These are phyloP conservation scores for Aureobasidium subglaciale DNA, from an alignment of 2,329 filamentous ascomycete genomes.

Conservation along the genomic window DNA sequence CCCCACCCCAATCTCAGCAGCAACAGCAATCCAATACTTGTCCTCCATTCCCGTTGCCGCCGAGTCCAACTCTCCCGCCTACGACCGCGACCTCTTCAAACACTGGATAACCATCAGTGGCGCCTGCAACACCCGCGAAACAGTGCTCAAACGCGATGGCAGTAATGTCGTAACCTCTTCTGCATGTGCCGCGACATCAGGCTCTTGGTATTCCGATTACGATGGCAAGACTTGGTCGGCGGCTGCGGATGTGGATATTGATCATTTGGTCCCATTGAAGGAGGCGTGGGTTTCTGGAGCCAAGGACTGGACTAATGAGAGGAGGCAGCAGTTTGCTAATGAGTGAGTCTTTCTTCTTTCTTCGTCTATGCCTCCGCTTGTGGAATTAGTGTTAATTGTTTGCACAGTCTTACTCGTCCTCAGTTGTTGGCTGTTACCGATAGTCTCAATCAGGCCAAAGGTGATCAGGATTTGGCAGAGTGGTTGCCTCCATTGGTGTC, in stretches of 20 bases:
- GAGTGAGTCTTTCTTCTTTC: conserved; percentile 31
- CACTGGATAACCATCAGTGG: conserved; percentile 62
- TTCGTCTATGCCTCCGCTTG: no score
- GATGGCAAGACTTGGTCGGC: conserved; percentile 65
- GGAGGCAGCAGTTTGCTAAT: conserved; percentile 58
- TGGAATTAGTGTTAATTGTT: no score
- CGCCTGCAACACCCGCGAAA: conserved; percentile 65
- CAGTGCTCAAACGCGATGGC: conserved; percentile 68
- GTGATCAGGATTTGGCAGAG: conserved; percentile 64
- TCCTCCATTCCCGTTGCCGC: conserved; percentile 22
- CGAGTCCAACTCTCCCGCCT: conserved; percentile 36
- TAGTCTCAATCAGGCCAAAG: conserved; percentile 65
- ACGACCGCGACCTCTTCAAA: conserved; percentile 62
- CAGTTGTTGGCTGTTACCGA: conserved; percentile 76
- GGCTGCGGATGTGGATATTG: conserved; percentile 68
- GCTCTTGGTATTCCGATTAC: conserved; percentile 65
- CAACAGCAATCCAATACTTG: conserved; percentile 25
- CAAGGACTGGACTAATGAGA: conserved; percentile 60
- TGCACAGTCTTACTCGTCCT: conserved; percentile 38
- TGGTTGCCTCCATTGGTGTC: conserved; percentile 67
- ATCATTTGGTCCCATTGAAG: conserved; percentile 74
- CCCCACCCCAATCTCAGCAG: conserved; percentile 23
- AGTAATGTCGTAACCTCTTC: conserved; percentile 51
- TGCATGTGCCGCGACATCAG: conserved; percentile 57
- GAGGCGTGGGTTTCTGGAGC: conserved; percentile 67